Evolutionary conservation across 208 protist genomes (phyloP).

Genomic region (Kentomonas sorsogonicus): DNA sequence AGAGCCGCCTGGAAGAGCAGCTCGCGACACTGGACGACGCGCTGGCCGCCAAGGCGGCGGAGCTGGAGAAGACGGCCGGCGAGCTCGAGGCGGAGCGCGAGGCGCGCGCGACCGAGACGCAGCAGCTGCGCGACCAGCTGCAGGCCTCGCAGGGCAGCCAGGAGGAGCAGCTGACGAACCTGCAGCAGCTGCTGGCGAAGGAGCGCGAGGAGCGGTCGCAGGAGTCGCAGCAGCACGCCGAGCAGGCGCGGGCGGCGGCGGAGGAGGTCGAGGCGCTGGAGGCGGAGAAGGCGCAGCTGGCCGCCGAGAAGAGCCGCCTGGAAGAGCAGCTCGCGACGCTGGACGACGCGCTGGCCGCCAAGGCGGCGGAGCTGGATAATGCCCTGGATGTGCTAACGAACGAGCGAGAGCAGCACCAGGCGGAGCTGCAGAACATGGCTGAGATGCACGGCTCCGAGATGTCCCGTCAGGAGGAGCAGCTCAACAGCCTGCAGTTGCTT

Average conservation of each 20-base stretch:
- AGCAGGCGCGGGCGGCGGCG: neutral
- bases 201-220: constrained; percentile 7
- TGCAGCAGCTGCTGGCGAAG: neutral
- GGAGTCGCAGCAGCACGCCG: neutral
- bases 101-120: constrained; percentile 1
- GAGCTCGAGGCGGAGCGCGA: constrained; percentile 13
- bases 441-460: constrained; percentile 8
- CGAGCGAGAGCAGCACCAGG: constrained; percentile 13
- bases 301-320: too few relatives aligned
- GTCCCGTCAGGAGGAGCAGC: constrained; percentile 9
- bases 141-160: constrained; percentile 9
- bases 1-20: too few relatives aligned
- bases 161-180: constrained; percentile 11
- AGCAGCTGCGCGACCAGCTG: constrained; percentile 4
- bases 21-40: too few relatives aligned
- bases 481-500: constrained; percentile 1
- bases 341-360: constrained; percentile 1
- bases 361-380: neutral
- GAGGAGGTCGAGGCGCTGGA: constrained; percentile 5
- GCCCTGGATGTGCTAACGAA: neutral
- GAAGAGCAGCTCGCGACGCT: too few relatives aligned
- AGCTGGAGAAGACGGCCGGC: neutral
- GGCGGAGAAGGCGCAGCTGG: constrained; percentile 3
- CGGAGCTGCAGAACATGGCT: constrained; percentile 5
- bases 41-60: neutral